A percentile compares a stretch with the other conserved stretches of the same genome.
Conservation (phyloP, 108 stramenopile species). For the Nannochloropsis salina region DNA sequence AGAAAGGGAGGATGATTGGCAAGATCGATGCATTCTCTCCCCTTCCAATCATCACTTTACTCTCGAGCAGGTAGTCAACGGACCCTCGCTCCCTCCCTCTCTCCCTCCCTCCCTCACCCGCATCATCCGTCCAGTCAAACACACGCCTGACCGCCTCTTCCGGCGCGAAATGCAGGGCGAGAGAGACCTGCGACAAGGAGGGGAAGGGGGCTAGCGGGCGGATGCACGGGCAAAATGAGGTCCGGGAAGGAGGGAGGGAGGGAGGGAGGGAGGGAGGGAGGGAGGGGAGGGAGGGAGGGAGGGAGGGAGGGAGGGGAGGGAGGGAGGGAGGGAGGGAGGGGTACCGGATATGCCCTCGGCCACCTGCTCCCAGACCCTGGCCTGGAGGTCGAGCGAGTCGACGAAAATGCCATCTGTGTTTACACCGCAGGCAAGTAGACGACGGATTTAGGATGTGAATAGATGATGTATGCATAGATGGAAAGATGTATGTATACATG, state of each 20-base stretch:
- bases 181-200: background rate
- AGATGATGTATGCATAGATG: background rate
- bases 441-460: background rate
- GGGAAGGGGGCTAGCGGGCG: background rate
- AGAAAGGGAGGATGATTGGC: too few species aligned
- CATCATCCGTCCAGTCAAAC: background rate
- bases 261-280: background rate
- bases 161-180: background rate
- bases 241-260: background rate
- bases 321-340: background rate
- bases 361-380: background rate
- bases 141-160: background rate
- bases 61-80: too few species aligned
- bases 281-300: background rate
- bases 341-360: background rate
- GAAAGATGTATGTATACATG: too few species aligned
- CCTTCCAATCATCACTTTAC: too few species aligned
- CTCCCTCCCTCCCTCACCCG: background rate
- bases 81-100: background rate
- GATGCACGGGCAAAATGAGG: background rate
- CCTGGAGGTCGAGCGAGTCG: background rate
- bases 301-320: conserved; percentile 5
- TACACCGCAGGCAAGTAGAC: too few species aligned
- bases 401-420: background rate
- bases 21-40: too few species aligned